phyloP scores from a whole-genome alignment of 192 early-diverging fungal genomes.

The Backusella westeae region DNA sequence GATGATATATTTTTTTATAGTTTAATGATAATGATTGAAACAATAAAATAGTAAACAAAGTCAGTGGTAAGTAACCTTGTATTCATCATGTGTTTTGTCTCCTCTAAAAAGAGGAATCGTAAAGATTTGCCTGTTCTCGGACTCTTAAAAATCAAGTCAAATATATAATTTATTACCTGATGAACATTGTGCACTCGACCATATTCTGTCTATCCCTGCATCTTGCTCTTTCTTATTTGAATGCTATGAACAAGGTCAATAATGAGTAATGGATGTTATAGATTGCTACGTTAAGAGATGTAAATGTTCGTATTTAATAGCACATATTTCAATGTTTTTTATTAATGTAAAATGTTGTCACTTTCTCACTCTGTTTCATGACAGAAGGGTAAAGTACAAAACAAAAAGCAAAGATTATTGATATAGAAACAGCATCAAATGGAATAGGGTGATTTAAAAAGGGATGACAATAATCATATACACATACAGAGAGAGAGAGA shows the following conservation, averaged over 20 bases:
- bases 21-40: background rate
- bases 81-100: background rate
- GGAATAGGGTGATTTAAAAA: background rate
- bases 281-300: background rate
- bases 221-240: background rate
- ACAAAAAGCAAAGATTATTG: background rate
- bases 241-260: background rate
- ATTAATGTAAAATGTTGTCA: background rate
- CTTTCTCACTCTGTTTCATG: background rate
- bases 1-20: background rate
- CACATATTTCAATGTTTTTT: background rate
- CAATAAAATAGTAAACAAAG: constrained; percentile 3
- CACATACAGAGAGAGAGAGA: background rate
- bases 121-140: background rate
- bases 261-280: background rate
- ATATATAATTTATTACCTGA: background rate
- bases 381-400: no score
- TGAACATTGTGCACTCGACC: background rate
- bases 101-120: background rate
- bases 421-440: background rate
- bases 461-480: no score
- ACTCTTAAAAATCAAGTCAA: background rate
- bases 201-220: background rate
- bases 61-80: background rate
- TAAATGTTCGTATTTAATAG: background rate